Evolutionary conservation across 2,329 filamentous ascomycete genomes (phyloP).

Genomic region (Lasiodiplodia gonubiensis): DNA sequence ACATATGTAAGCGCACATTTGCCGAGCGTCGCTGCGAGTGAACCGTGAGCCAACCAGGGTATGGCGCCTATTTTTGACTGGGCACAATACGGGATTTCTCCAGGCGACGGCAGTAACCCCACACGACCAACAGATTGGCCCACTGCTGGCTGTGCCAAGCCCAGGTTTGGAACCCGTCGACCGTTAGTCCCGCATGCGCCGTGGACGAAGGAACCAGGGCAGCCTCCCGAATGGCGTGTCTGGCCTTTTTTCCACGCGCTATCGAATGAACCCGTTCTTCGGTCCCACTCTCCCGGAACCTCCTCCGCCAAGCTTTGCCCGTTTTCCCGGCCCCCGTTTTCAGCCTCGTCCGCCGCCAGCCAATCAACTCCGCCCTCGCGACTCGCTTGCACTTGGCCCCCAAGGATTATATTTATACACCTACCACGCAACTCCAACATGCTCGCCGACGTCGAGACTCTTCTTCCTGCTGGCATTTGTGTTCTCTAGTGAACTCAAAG

Average conservation of each 20-base stretch:
- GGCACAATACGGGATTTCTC: too few species aligned
- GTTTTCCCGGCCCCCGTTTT: neutral
- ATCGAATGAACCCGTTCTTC: neutral
- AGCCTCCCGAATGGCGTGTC: neutral
- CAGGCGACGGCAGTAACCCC: too few species aligned
- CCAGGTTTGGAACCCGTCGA: neutral
- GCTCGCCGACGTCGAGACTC: too few species aligned
- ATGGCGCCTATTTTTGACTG: too few species aligned
- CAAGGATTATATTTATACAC: neutral
- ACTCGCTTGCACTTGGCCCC: neutral
- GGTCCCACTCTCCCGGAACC: conserved; percentile 6
- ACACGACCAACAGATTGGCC: neutral
- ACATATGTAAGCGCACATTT: neutral
- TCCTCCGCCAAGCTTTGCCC: conserved; percentile 9
- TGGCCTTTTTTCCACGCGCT: neutral
- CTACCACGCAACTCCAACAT: neutral
- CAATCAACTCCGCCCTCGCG: neutral
- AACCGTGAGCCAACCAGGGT: neutral
- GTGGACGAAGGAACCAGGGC: neutral
- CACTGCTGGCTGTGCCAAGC: neutral
- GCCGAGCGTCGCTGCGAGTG: neutral
- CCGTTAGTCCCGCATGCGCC: neutral
- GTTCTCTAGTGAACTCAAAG: too few species aligned
- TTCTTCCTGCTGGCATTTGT: too few species aligned
- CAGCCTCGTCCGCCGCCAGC: neutral